phyloP scores from a whole-genome alignment of 768 basidiomycete species.

The Tephrocybe sp. region DNA sequence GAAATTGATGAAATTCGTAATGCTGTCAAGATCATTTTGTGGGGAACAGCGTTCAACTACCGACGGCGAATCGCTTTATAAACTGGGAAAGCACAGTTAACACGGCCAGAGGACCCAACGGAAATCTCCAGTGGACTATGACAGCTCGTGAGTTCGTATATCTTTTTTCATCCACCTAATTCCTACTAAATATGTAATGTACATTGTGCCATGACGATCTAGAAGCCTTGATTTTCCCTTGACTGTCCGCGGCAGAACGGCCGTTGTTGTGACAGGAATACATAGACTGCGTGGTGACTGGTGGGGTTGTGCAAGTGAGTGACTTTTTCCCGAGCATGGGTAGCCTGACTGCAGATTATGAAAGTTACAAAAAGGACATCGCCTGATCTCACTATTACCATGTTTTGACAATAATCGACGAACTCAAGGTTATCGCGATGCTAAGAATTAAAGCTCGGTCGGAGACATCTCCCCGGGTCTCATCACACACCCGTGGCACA shows the following conservation, averaged over 20 bases:
- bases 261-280: background rate
- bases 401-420: background rate
- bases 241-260: background rate
- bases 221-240: background rate
- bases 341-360: background rate
- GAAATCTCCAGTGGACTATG: too few relatives aligned
- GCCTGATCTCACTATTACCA: too few relatives aligned
- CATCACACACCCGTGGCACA: too few relatives aligned
- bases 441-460: too few relatives aligned
- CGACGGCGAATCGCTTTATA: background rate
- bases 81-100: background rate
- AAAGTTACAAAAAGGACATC: too few relatives aligned
- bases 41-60: background rate
- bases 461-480: too few relatives aligned
- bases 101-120: background rate
- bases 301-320: background rate
- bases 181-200: background rate
- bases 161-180: background rate
- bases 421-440: too few relatives aligned
- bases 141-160: too few relatives aligned
- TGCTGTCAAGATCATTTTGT: background rate
- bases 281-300: background rate
- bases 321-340: background rate
- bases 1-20: constrained; percentile 10
- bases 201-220: background rate